Evolutionary conservation across 1,139 yeast genomes (phyloP).

Genomic region (Pichia sp.): DNA sequence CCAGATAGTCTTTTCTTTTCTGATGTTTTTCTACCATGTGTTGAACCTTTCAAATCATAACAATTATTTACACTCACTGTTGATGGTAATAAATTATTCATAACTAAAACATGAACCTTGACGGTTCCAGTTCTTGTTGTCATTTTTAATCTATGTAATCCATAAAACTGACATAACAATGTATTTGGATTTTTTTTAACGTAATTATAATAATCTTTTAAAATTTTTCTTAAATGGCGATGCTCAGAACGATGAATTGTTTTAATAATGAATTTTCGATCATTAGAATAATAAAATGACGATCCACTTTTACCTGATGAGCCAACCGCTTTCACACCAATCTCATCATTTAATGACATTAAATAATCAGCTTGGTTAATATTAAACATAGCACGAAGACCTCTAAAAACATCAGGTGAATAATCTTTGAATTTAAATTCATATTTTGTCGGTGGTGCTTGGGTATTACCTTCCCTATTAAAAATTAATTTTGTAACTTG

Average conservation of each 20-base stretch:
- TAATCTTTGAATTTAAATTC: slow-evolving; percentile 97
- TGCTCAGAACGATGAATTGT: slow-evolving; percentile 95
- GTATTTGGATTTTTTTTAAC: slow-evolving; percentile 84
- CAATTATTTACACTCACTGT: slow-evolving; percentile 81
- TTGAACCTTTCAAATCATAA: slow-evolving; percentile 90
- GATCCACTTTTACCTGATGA: slow-evolving; percentile 98
- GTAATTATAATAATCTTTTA: slow-evolving; percentile 74
- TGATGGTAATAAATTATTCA: slow-evolving; percentile 97
- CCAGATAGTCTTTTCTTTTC: slow-evolving; percentile 26
- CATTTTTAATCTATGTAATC: slow-evolving; percentile 88
- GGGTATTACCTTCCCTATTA: slow-evolving; percentile 80
- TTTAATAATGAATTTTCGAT: slow-evolving; percentile 88
- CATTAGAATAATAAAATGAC: slow-evolving; percentile 90
- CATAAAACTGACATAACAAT: slow-evolving; percentile 86
- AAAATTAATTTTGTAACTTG: slow-evolving; percentile 75
- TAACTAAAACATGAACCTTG: slow-evolving; percentile 88
- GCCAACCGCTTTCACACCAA: slow-evolving; percentile 83
- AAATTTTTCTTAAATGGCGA: slow-evolving; percentile 65
- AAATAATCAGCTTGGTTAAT: slow-evolving; percentile 95
- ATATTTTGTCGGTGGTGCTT: slow-evolving; percentile 88
- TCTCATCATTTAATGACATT: slow-evolving; percentile 86
- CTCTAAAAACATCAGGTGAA: slow-evolving; percentile 90
- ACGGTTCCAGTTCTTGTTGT: slow-evolving; percentile 51
- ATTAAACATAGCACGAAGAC: slow-evolving; percentile 69
- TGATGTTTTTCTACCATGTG: slow-evolving; percentile 68